These are phyloP conservation scores for Fraxinus xanthoxyloides DNA, from an alignment of 305 asterid genomes.

Conservation along the genomic window DNA sequence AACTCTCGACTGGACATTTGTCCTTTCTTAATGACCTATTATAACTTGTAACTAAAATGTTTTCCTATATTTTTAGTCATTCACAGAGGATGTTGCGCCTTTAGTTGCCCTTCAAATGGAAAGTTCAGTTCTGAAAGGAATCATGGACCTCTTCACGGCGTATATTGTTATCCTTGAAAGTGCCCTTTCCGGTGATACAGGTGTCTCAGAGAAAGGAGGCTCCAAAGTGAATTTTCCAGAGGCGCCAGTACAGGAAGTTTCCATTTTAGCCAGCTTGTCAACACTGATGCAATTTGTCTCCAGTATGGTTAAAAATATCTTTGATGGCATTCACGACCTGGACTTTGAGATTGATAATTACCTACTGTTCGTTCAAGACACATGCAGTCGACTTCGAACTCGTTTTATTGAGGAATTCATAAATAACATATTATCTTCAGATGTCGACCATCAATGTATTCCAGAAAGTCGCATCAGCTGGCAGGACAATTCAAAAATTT, in stretches of 20 bases:
- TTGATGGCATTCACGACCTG: constrained; percentile 40
- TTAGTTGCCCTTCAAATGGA: constrained; percentile 59
- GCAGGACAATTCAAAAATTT: constrained; percentile 31
- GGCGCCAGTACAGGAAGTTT: constrained; percentile 51
- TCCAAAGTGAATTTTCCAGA: constrained; percentile 36
- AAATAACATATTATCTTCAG: constrained; percentile 41
- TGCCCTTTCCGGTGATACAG: constrained; percentile 39
- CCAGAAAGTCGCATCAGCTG: constrained; percentile 28
- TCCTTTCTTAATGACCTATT: background rate
- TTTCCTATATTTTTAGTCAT: constrained; percentile 34
- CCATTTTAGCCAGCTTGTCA: constrained; percentile 50
- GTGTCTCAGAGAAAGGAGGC: constrained; percentile 24
- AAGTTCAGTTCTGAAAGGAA: constrained; percentile 52
- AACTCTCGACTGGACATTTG: background rate
- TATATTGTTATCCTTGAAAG: constrained; percentile 47
- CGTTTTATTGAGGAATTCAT: constrained; percentile 49
- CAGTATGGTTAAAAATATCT: constrained; percentile 35
- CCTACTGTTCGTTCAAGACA: constrained; percentile 33
- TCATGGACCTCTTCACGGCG: constrained; percentile 44
- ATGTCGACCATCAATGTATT: constrained; percentile 31
- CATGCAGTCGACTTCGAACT: constrained; percentile 36
- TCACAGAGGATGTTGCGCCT: constrained; percentile 48
- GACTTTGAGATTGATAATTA: constrained; percentile 48
- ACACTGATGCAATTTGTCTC: constrained; percentile 46
- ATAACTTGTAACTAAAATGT: background rate